Evolutionary conservation across 2,329 filamentous ascomycete genomes (phyloP), one percentile per base, ranked within the genome.

Genomic region (Aspergillus sp.): DNA sequence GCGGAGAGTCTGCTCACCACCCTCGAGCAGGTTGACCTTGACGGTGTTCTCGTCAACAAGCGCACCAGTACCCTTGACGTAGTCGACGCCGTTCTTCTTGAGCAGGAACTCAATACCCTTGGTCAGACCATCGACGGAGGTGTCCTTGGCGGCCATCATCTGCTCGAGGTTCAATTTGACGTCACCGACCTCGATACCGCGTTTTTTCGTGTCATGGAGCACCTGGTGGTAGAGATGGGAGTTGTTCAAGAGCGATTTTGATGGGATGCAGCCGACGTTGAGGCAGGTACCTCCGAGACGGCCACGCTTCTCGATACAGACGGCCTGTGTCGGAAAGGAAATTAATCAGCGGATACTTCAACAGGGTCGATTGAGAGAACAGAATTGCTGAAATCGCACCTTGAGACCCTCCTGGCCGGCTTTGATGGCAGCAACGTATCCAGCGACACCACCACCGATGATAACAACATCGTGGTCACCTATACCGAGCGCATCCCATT

Each of bases 31-130:
- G 72, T 90, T 88, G 69, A 99, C 91, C 79, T 91, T 93, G 78
- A 99, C 80, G 70, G 95, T 93, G 80, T 97, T 86, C 79, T 96
- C 90, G 75, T 90, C 90, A 70, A 88, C 84, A 74, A 98, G 96
- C 47, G 90, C 84, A 66, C 89, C 93, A 52, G 91, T 87, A 68
- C 95, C 95, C 83, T 97, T 97, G 81, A 98, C 84, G 79, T 98
- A 99, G 75, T 98, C 92, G 66, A 97, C 95, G 64, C 91, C 91
- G 81, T 99, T 99, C 86, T 99, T 98, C 88, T 98, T 98, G 80
- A 99, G 89, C 63, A 99, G 83, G 76, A 93, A 99, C 79, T 99
- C 95, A 65, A 99, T 90, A 76, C 95, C 95, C 84, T 98, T 98
- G 66, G 95, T 99, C 66, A 99, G 81, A 50, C 92, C 87, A 41